phyloP scores from a whole-genome alignment of 2,329 filamentous ascomycete species.

The Xylaria sp. region DNA sequence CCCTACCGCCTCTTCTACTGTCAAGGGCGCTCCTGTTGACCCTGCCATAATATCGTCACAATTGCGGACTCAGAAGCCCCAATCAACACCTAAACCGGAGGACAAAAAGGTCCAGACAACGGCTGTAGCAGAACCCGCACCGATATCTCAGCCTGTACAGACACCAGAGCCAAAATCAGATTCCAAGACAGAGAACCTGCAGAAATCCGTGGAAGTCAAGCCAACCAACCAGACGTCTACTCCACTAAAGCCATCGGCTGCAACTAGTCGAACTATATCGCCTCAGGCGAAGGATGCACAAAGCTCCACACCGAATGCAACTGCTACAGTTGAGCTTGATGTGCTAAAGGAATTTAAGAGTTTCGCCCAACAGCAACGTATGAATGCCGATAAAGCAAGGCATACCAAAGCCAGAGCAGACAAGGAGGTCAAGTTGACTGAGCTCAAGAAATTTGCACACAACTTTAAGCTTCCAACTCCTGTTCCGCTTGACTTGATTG shows the following conservation, averaged over 20 bases:
- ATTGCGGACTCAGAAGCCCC: slow-evolving; percentile 64
- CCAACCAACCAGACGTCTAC: slow-evolving; percentile 43
- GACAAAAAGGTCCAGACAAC: slow-evolving; percentile 49
- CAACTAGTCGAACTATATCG: slow-evolving; percentile 57
- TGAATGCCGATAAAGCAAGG: slow-evolving; percentile 66
- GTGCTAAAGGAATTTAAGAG: slow-evolving; percentile 72
- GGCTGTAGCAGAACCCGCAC: slow-evolving; percentile 43
- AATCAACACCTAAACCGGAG: slow-evolving; percentile 52
- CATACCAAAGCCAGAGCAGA: slow-evolving; percentile 73
- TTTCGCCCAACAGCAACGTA: slow-evolving; percentile 69
- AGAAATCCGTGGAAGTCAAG: slow-evolving; percentile 46
- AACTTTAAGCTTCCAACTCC: slow-evolving; percentile 95
- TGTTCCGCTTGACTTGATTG: slow-evolving; percentile 89
- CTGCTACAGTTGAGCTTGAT: slow-evolving; percentile 70
- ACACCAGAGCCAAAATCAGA: slow-evolving; percentile 51
- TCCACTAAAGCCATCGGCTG: slow-evolving; percentile 51
- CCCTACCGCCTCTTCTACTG: slow-evolving; percentile 77
- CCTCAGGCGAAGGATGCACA: slow-evolving; percentile 55
- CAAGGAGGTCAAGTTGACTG: slow-evolving; percentile 91
- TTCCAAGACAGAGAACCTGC: slow-evolving; percentile 47
- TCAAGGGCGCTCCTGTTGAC: slow-evolving; percentile 82
- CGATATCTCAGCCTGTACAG: slow-evolving; percentile 45
- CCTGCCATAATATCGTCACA: slow-evolving; percentile 93
- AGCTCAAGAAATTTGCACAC: slow-evolving; percentile 93
- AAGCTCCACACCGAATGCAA: slow-evolving; percentile 62